Conservation (phyloP, 1,139 yeast species). For the Hyphopichia fennica region DNA sequence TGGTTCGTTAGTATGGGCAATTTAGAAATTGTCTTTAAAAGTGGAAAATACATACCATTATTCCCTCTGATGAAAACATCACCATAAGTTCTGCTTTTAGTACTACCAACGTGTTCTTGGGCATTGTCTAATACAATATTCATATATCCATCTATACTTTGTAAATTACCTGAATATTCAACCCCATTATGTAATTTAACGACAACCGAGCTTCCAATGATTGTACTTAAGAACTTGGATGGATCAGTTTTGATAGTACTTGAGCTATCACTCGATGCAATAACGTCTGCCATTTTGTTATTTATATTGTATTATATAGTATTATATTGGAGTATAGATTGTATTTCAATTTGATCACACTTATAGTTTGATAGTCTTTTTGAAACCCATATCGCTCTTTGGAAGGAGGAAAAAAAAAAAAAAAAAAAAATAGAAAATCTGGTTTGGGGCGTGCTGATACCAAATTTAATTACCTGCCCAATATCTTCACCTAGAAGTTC, state of each 20-base stretch:
- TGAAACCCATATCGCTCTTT: no score
- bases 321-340: no score
- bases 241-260: slow-evolving; percentile 47
- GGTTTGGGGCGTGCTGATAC: background rate
- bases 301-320: background rate
- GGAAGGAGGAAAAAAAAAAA: background rate
- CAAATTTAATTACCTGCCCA: no score
- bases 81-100: slow-evolving; percentile 62
- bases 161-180: slow-evolving; percentile 71
- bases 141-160: slow-evolving; percentile 96
- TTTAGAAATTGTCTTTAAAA: no score
- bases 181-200: slow-evolving; percentile 89
- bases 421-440: background rate
- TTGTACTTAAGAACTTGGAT: slow-evolving; percentile 75
- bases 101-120: slow-evolving; percentile 62
- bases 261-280: background rate
- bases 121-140: slow-evolving; percentile 84
- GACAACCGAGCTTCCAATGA: slow-evolving; percentile 75
- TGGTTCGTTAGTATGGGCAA: background rate
- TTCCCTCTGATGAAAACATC: slow-evolving; percentile 96
- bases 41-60: slow-evolving; percentile 59
- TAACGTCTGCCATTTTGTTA: slow-evolving; percentile 9
- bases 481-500: no score
- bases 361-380: no score
- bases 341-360: no score